Percentiles rank a stretch among this genome's conserved stretches.
Evolutionary conservation across 2,329 filamentous ascomycete species (phyloP).

Genomic region (Neurospora sp.): DNA sequence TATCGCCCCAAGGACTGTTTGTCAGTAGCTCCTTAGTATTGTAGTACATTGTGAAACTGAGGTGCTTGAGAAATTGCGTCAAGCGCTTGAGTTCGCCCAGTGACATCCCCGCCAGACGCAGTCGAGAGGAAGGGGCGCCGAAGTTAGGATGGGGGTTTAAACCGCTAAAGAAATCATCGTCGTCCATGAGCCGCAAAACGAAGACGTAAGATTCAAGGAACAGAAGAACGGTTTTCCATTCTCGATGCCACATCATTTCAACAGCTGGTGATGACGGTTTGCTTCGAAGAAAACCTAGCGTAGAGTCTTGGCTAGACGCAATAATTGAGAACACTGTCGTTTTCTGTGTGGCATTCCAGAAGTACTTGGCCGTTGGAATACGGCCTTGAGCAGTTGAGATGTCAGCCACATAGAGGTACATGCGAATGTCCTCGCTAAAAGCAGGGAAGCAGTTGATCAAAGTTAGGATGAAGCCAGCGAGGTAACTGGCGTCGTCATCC

Average conservation of each 20-base stretch:
- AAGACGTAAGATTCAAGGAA: constrained; percentile 95
- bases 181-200: constrained; percentile 83
- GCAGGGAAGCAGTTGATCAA: constrained; percentile 76
- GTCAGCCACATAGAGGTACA: constrained; percentile 81
- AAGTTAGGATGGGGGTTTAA: constrained; percentile 31
- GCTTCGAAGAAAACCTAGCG: constrained; percentile 21
- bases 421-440: constrained; percentile 78
- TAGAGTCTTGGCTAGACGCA: constrained; percentile 19
- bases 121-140: constrained; percentile 34
- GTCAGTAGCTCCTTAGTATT: constrained; percentile 54
- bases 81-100: constrained; percentile 62
- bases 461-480: constrained; percentile 80
- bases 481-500: constrained; percentile 54
- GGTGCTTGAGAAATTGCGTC: constrained; percentile 77
- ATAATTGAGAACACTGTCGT: constrained; percentile 31
- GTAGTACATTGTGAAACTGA: constrained; percentile 84
- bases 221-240: constrained; percentile 82
- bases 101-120: constrained; percentile 56
- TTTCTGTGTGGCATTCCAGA: constrained; percentile 57
- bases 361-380: constrained; percentile 66
- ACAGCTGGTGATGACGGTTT: constrained; percentile 7
- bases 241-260: constrained; percentile 39
- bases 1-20: background rate
- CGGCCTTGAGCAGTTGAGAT: constrained; percentile 33
- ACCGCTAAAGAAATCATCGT: constrained; percentile 81